Evolutionary conservation across 139 green algal genomes (phyloP).

Genomic region (Eudorina sp.): DNA sequence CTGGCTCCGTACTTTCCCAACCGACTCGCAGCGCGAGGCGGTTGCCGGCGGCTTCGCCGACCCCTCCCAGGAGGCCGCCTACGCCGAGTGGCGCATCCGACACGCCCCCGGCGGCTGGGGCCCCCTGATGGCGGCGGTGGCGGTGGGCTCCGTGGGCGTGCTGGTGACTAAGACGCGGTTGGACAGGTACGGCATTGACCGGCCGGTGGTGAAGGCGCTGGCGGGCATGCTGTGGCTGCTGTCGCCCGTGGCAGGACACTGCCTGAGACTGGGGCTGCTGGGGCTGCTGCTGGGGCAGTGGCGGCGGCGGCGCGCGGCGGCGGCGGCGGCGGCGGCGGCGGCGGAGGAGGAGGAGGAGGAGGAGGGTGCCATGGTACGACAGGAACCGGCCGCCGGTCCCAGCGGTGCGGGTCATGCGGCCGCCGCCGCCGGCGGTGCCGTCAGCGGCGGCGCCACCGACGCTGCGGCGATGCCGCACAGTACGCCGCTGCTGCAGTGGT

Average conservation of each 20-base stretch:
- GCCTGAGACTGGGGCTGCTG: neutral
- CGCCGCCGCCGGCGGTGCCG: neutral
- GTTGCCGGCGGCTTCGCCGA: neutral
- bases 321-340: no score
- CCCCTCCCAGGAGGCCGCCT: neutral
- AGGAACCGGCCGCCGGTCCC: no score
- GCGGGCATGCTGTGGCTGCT: conserved; percentile 33
- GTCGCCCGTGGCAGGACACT: conserved; percentile 6
- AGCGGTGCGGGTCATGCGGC: no score
- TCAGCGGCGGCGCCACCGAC: neutral
- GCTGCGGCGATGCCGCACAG: neutral
- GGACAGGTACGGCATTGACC: neutral
- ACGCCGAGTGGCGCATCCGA: neutral
- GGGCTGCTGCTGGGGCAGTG: neutral
- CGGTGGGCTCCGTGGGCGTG: neutral
- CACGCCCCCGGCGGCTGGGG: neutral
- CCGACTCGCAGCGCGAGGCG: no score
- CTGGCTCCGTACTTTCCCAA: no score
- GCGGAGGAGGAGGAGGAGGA: no score
- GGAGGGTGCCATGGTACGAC: no score
- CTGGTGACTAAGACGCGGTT: neutral
- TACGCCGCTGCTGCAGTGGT: no score
- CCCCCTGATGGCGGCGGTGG: neutral
- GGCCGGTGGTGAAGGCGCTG: conserved; percentile 18
- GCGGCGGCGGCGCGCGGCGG: neutral